Base-by-base conservation (phyloP, 73 alveolate species). In the Durusdinium trenchii region DNA sequence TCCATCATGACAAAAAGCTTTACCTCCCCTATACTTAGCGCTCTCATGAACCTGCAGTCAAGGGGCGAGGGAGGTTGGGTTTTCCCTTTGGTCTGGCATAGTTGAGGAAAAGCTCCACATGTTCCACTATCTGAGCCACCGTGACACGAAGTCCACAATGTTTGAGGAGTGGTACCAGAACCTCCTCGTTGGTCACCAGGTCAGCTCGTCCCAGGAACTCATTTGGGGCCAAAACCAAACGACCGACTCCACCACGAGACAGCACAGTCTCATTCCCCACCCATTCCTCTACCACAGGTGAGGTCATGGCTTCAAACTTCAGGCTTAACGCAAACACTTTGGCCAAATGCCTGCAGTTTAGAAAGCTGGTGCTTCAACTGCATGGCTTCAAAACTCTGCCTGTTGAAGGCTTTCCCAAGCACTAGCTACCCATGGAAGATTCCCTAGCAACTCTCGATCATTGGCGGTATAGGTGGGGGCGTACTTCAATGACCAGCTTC, bases 61-160 rank as follows among this genome's bases (percentile, higher is more conserved):
- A 47, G 90, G 52, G 23, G 30, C 90, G 90, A 26, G 90, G 90
- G 32, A 47, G 9, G 45, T 45, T 43, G 6, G 90, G 90, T 23
- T 79, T 79, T 47, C 90, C 90, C 47, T 79, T 79, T 12, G 90
- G 90, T 30, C 90, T 61, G 64, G 69, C 67, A 28, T 47, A 79
- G 69, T 18, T 47, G 23, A 79, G 52, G 26, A 79, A 79, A 6
- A 45, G 67, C 20, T 79, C 90, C 42, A 79, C 90, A 28, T 79
- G 90, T 30, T 79, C 90, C 10, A 48, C 40, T 6, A 79, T 45
- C 46, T 79, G 90, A 20, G 23, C 45, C 28, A 79, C 46, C 9
- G 90, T 79, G 46, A 38, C 52, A 3, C 90, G 45, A 61, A 79
- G 3, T 23, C 90, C 90, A 23, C 16, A 28, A 48, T 79, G 67